Base-by-base conservation (phyloP, 345 rosid species). In the Populus deltoides region DNA sequence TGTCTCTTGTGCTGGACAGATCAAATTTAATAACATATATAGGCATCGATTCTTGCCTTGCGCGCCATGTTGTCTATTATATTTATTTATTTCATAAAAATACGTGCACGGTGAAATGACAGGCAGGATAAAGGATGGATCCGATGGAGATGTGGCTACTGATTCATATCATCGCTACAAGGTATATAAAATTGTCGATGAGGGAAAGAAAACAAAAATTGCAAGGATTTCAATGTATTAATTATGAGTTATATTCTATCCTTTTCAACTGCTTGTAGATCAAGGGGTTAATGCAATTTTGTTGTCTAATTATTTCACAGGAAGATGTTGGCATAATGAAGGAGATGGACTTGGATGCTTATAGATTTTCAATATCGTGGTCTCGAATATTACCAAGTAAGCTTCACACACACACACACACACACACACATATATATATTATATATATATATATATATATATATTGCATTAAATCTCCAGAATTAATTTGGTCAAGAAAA, bases 111-210 rank as follows among this genome's bases (percentile, higher is more conserved):
- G 18, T 47, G 53, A 47, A 27, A 35, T 8, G 2, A 9, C 80
- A 86, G 86, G 55, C 22, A 91, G 77, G 69, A 89, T 89, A 70
- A 45, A 10, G 0, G 94, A 88, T 68, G 55, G 77, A 8, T 83
- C 85, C 69, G 88, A 78, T 20, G 97, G 89, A 45, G 91, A 95
- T 74, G 86, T 90, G 49, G 98, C 98, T 24, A 87, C 89, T 36
- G 98, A 93, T 85, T 89, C 88, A 70, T 95, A 93, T 80, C 89
- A 93, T 75, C 87, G 89, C 35, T 93, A 90, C 83, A 87, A 93
- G 98, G 98, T 90, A 63, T 39, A 22, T n/a, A 9, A 17, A 65
- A 24, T 29, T 27, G 5, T 2, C 4, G 36, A n/a, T 4, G 10
- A n/a, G 8, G 35, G 33, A 41, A 9, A 1, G 43, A 8, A 39